Conservation (phyloP, 441 rosid species). For the Adansonia madagascariensis region DNA sequence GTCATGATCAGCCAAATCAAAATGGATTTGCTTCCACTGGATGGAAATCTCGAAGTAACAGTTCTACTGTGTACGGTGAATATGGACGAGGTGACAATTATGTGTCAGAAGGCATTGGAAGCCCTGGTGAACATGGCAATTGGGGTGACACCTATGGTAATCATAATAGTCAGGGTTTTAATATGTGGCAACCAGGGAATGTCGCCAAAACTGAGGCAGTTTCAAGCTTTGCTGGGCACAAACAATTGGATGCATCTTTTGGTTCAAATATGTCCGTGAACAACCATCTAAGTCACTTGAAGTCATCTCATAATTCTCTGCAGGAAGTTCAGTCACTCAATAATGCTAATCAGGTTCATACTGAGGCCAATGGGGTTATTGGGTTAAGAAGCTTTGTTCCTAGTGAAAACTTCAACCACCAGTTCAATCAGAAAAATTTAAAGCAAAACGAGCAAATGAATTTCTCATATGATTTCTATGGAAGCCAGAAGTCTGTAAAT, state of each 20-base stretch:
- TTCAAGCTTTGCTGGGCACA: constrained; percentile 51
- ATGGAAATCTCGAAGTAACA: constrained; percentile 38
- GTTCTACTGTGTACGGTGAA: constrained; percentile 32
- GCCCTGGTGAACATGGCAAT: constrained; percentile 48
- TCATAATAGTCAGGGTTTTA: constrained; percentile 44
- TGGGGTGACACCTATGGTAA: constrained; percentile 57
- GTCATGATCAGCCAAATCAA: constrained; percentile 49
- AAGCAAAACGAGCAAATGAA: constrained; percentile 52
- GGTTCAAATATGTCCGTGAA: constrained; percentile 45
- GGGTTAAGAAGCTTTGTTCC: constrained; percentile 52
- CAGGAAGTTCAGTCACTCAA: constrained; percentile 42
- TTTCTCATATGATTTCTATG: constrained; percentile 58
- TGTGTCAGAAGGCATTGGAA: constrained; percentile 44
- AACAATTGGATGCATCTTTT: constrained; percentile 48
- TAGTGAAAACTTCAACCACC: constrained; percentile 48
- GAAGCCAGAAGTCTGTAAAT: constrained; percentile 49
- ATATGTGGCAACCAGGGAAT: constrained; percentile 54
- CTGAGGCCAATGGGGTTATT: constrained; percentile 53
- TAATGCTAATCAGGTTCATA: constrained; percentile 37
- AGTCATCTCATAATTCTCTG: constrained; percentile 38
- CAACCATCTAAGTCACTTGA: constrained; percentile 36
- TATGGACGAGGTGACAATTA: constrained; percentile 47
- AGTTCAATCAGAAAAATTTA: constrained; percentile 49
- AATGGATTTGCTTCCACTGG: constrained; percentile 47
- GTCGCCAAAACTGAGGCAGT: constrained; percentile 36